Evolutionary conservation across 2,329 filamentous ascomycete species (phyloP).

Genomic region (Cordyceps cicadae): DNA sequence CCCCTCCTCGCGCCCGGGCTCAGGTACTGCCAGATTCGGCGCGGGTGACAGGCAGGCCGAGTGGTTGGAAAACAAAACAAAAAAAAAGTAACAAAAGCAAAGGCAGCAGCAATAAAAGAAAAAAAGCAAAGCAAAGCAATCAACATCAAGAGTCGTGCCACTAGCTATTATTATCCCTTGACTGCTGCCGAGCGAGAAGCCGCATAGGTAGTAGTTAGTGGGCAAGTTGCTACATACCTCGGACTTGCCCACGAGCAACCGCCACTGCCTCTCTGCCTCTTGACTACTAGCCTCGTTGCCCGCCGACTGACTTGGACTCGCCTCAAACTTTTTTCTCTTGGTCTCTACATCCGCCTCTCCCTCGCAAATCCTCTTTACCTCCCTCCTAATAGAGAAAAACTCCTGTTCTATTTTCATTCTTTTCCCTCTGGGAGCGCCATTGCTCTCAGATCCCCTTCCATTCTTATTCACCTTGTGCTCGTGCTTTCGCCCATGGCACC

Average conservation of each 20-base stretch:
- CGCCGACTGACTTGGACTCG: not conserved
- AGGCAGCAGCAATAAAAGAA: not conserved
- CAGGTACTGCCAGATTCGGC: not conserved
- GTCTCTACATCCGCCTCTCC: not conserved
- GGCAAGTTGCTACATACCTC: not conserved
- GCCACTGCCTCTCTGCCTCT: not conserved
- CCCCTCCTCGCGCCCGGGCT: not conserved
- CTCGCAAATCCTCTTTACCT: not conserved
- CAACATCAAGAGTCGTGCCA: not conserved
- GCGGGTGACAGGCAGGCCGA: not conserved
- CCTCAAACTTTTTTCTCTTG: conserved; percentile 7
- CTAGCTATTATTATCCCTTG: no score
- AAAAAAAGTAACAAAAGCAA: not conserved
- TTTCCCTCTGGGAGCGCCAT: not conserved
- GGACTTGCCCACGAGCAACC: not conserved
- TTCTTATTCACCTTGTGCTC: not conserved
- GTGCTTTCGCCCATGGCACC: not conserved
- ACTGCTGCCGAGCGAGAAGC: not conserved
- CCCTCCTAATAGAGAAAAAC: not conserved
- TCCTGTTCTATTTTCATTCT: not conserved
- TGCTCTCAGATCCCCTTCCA: not conserved
- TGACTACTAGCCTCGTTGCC: not conserved
- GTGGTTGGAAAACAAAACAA: not conserved
- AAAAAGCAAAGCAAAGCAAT: not conserved
- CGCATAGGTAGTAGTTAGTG: not conserved